Base-by-base conservation (phyloP, 371 early-diverging fungal species). In the Mortierella sp. region DNA sequence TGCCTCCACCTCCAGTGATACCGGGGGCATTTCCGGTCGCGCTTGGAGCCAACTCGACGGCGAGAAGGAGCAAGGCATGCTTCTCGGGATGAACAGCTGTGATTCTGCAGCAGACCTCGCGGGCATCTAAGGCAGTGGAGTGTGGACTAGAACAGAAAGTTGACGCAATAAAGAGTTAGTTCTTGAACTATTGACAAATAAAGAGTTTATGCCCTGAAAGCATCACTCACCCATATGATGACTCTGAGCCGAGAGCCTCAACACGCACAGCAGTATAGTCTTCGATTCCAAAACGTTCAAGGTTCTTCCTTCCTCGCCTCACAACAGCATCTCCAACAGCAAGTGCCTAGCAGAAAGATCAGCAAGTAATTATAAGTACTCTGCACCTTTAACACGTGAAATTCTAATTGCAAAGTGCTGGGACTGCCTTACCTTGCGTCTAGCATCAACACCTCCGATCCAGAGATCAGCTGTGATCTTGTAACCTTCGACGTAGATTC, bases 21-120 rank as follows among this genome's bases (percentile, higher is more conserved):
- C 93, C 94, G 0, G 94, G 94, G 11, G 91, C 92, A 90, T 93
- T 94, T 61, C 91, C 91, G 10, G 94, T 94, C 12, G 92, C 94
- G 24, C 90, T 91, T 16, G 94, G 92, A 55, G 92, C 90, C 3
- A 91, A 67, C 74, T 94, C 94, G 73, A 91, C 85, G 30, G 88
- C 91, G 67, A 94, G 88, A 24, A 92, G 66, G 3, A 84, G 71
- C 8, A 94, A 81, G 1, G 89, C 93, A 12, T 86, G 84, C 66
- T 88, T 83, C 37, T 89, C 79, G 51, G 88, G 86, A 66, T 93
- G 94, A 35, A 86, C 85, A 24, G 88, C 93, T 0, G 90, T 89
- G 64, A 93, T 73, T 70, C 93, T 86, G 62, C 93, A 81, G 58
- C 92, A 86, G 35, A 93, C 90, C 72, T 94, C 94, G 32, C 93